phyloP scores from a whole-genome alignment of 2,329 filamentous ascomycete genomes.

The Penicillium janthinellum region DNA sequence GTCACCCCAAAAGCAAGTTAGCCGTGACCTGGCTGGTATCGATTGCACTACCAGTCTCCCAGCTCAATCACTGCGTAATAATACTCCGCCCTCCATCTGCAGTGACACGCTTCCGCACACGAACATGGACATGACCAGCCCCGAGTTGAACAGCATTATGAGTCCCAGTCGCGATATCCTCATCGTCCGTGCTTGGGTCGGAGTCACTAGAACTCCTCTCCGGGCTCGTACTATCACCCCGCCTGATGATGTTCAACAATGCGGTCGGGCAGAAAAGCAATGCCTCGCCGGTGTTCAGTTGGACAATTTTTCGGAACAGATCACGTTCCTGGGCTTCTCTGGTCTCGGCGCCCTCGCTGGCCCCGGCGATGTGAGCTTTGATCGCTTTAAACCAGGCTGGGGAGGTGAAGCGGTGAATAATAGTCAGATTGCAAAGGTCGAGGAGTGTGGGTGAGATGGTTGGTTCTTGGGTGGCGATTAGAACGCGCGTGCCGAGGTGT shows the following conservation, averaged over 20 bases:
- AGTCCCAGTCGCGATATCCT: not conserved
- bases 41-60: not conserved
- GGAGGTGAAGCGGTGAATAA: conserved; percentile 72
- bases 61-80: not conserved
- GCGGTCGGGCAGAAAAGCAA: conserved; percentile 53
- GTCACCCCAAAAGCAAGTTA: no score
- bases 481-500: conserved; percentile 65
- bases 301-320: conserved; percentile 51
- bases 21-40: no score
- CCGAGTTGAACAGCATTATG: conserved; percentile 3
- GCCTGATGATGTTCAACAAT: conserved; percentile 35
- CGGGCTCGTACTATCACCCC: not conserved
- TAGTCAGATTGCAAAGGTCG: conserved; percentile 69
- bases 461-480: conserved; percentile 78
- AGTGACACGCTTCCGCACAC: conserved; percentile 46
- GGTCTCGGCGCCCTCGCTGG: conserved; percentile 16
- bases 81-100: conserved; percentile 47
- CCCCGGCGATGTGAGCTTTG: conserved; percentile 52
- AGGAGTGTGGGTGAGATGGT: conserved; percentile 69
- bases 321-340: conserved; percentile 5
- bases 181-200: not conserved
- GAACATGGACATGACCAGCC: conserved; percentile 40
- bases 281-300: conserved; percentile 52
- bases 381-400: conserved; percentile 62
- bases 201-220: not conserved